Conservation (phyloP, 2,329 filamentous ascomycete species). For the Aspergillus fischeri region DNA sequence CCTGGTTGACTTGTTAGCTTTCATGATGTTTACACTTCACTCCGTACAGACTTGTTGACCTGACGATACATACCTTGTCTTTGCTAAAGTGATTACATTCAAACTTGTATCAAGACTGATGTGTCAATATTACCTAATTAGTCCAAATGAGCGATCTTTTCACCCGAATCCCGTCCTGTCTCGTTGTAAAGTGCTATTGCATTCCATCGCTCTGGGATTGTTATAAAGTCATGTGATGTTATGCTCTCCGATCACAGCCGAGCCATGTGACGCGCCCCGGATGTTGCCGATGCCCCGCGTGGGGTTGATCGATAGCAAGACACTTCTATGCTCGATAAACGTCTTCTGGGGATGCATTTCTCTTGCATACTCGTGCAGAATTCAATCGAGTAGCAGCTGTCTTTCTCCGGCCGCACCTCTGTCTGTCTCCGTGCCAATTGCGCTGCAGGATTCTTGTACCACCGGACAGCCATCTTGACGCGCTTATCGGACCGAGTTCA, state of each 20-base stretch:
- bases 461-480: background rate
- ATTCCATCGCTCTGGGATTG: too few relatives aligned
- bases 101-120: too few relatives aligned
- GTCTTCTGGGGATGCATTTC: background rate
- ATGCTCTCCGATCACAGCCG: background rate
- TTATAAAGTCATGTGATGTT: background rate
- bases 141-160: too few relatives aligned
- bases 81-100: too few relatives aligned
- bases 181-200: background rate
- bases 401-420: background rate
- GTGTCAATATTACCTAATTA: too few relatives aligned
- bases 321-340: background rate
- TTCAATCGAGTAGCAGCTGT: background rate
- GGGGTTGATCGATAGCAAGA: background rate
- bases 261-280: background rate
- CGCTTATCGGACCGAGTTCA: background rate
- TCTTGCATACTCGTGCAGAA: background rate
- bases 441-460: background rate
- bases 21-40: too few relatives aligned
- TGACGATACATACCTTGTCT: too few relatives aligned
- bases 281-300: background rate
- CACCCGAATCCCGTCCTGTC: too few relatives aligned
- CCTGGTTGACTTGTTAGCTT: too few relatives aligned
- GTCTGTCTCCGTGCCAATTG: background rate
- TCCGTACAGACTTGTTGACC: too few relatives aligned